Conservation (phyloP, 106 monocot species). For the Apostasia ramifera region DNA sequence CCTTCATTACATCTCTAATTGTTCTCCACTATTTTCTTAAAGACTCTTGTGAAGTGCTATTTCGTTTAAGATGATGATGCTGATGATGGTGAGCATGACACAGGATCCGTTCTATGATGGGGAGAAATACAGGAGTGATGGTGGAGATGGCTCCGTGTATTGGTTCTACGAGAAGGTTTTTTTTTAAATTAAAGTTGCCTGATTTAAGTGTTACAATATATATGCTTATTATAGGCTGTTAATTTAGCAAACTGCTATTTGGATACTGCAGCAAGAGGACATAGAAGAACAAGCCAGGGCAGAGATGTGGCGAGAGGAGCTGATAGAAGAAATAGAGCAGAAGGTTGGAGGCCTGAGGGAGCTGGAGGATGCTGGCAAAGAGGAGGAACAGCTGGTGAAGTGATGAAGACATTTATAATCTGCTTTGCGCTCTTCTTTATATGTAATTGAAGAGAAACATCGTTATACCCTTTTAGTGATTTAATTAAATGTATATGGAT, state of each 20-base stretch:
- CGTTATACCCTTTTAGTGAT: too few relatives aligned
- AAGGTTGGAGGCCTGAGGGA: constrained; percentile 84
- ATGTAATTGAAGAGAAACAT: too few relatives aligned
- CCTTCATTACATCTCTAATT: too few relatives aligned
- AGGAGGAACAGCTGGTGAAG: constrained; percentile 74
- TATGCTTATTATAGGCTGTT: too few relatives aligned
- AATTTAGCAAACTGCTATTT: neutral
- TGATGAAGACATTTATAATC: constrained; percentile 7
- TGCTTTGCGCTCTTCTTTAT: neutral
- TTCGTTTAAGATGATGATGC: neutral
- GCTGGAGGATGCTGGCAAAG: constrained; percentile 61
- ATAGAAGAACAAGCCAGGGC: constrained; percentile 66
- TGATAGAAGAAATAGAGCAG: constrained; percentile 87
- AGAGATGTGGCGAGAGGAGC: constrained; percentile 75
- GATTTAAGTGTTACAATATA: neutral
- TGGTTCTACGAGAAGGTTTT: constrained; percentile 79
- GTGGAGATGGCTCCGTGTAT: constrained; percentile 86
- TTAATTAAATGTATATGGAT: too few relatives aligned
- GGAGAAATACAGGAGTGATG: constrained; percentile 72
- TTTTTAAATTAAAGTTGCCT: neutral
- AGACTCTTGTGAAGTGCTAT: neutral
- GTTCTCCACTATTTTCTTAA: too few relatives aligned
- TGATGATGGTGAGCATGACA: neutral
- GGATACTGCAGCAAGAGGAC: constrained; percentile 72
- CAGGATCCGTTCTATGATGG: constrained; percentile 94